Conservation (phyloP, 2,329 filamentous ascomycete genomes). For the Coniella vitis region DNA sequence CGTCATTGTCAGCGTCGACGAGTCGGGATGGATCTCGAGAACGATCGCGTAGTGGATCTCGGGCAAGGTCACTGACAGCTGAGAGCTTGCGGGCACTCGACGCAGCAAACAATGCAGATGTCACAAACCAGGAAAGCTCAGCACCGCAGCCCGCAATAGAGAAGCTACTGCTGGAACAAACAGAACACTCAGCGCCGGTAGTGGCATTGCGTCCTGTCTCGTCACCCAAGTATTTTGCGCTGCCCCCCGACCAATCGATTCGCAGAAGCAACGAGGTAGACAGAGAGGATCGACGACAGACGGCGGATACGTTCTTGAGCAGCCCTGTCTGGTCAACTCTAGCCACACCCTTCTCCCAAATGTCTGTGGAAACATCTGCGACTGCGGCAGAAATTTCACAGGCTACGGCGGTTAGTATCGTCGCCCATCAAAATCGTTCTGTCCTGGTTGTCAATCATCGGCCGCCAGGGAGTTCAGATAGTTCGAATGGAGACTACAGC, state of each 20-base stretch:
- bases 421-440: conserved; percentile 58
- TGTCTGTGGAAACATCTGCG: conserved; percentile 54
- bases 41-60: conserved; percentile 36
- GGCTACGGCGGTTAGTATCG: conserved; percentile 55
- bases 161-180: conserved; percentile 5
- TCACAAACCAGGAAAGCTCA: conserved; percentile 21
- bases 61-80: conserved; percentile 48
- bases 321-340: conserved; percentile 44
- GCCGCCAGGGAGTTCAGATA: conserved; percentile 40
- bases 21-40: conserved; percentile 32
- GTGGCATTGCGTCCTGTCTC: conserved; percentile 24
- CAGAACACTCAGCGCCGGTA: conserved; percentile 17
- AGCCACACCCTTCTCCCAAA: conserved; percentile 56
- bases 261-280: conserved; percentile 20
- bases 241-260: conserved; percentile 30
- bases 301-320: conserved; percentile 41
- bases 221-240: conserved; percentile 28
- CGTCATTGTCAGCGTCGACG: conserved; percentile 56
- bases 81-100: conserved; percentile 54
- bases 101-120: conserved; percentile 12
- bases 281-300: conserved; percentile 1
- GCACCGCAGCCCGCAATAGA: neutral
- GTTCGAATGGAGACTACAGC: conserved; percentile 30
- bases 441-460: conserved; percentile 54
- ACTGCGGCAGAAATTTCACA: conserved; percentile 57